A percentile compares a stretch with the other conserved stretches of the same genome.
Conservation (phyloP, 768 basidiomycete genomes). For the Xerocomellus intermedius region DNA sequence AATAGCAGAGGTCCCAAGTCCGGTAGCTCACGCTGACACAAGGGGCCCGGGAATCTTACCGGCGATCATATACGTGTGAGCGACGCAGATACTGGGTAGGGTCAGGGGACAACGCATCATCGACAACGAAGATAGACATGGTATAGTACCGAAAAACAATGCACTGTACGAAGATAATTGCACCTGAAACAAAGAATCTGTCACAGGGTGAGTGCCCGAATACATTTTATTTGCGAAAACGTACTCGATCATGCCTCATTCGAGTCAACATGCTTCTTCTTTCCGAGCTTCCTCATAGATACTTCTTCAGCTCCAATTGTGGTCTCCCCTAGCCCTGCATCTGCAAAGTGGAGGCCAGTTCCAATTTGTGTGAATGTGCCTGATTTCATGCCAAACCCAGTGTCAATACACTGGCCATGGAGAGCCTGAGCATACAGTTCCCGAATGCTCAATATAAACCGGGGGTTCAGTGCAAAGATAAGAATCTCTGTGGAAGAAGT, state of each 20-base stretch:
- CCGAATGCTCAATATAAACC: constrained; percentile 7
- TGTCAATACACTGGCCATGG: neutral
- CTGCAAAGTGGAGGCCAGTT: neutral
- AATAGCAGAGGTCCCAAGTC: too few species aligned
- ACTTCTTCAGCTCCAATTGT: neutral
- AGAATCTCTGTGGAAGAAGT: neutral
- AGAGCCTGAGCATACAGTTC: neutral
- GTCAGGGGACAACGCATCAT: too few species aligned
- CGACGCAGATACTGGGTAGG: too few species aligned
- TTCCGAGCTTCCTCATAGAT: neutral
- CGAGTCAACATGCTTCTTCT: too few species aligned
- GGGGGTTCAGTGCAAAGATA: neutral
- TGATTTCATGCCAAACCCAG: neutral
- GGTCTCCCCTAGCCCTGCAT: neutral
- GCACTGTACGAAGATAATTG: too few species aligned
- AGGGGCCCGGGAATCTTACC: too few species aligned
- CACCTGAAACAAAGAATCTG: too few species aligned
- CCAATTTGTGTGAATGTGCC: neutral
- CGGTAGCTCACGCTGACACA: too few species aligned
- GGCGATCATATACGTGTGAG: too few species aligned
- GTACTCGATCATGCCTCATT: neutral
- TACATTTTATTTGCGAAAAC: neutral
- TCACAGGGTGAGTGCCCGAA: too few species aligned
- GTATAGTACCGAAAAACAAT: too few species aligned
- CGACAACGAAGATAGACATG: too few species aligned